These are phyloP conservation scores for Mucor indicus DNA, from an alignment of 371 early-diverging fungal genomes.

Conservation along the genomic window DNA sequence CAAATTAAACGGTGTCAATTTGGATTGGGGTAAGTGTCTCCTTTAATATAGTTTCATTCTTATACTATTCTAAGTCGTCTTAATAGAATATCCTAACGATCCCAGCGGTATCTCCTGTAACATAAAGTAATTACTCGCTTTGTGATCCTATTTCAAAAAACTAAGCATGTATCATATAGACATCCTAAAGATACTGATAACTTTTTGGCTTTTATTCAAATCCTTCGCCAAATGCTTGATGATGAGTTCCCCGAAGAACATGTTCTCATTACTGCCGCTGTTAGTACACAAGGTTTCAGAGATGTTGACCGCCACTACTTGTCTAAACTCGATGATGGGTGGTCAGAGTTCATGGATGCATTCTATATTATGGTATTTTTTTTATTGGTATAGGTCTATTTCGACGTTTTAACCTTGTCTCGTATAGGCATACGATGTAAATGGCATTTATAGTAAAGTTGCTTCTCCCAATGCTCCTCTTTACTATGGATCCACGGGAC, in stretches of 20 bases:
- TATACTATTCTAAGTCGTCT: background rate
- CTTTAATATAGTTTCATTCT: background rate
- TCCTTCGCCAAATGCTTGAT: constrained; percentile 25
- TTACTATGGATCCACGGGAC: constrained; percentile 13
- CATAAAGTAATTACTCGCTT: constrained; percentile 11
- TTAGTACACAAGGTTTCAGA: constrained; percentile 17
- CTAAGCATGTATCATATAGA: constrained; percentile 1
- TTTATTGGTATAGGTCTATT: no score
- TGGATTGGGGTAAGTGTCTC: constrained; percentile 40
- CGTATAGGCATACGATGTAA: constrained; percentile 43
- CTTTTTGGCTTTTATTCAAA: constrained; percentile 17
- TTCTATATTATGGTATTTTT: constrained; percentile 56
- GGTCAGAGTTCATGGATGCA: constrained; percentile 55
- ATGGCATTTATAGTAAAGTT: constrained; percentile 25
- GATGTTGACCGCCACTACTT: constrained; percentile 10
- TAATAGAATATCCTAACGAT: constrained; percentile 27
- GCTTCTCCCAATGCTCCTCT: constrained; percentile 67
- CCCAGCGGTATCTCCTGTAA: constrained; percentile 29
- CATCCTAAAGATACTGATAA: constrained; percentile 51
- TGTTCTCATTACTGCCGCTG: constrained; percentile 30
- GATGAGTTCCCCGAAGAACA: constrained; percentile 25
- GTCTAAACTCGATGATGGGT: constrained; percentile 20
- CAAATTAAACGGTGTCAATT: constrained; percentile 50
- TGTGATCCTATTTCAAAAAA: no score
- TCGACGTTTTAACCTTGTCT: no score